Percentiles rank a stretch among this genome's conserved stretches.
Conservation (phyloP, 257 asterid genomes). For the Dorcoceras hygrometricum region DNA sequence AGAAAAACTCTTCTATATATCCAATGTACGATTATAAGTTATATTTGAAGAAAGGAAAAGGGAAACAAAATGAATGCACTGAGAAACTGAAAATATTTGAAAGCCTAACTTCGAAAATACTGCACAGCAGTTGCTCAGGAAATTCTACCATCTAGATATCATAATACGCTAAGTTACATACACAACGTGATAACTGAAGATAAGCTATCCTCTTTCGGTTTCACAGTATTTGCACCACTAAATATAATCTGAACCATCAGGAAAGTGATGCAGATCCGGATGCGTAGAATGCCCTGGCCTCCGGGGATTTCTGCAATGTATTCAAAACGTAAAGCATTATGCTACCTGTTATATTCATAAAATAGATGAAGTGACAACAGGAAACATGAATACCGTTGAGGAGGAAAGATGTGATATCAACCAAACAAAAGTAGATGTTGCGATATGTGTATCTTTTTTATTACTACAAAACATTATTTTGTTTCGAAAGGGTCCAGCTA, state of each 20-base stretch:
- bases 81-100: too few species aligned
- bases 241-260: constrained; percentile 33
- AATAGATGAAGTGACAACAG: not conserved
- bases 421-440: not conserved
- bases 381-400: not conserved
- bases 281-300: constrained; percentile 45
- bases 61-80: not conserved
- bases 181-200: not conserved
- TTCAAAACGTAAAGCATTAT: not conserved
- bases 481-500: not conserved
- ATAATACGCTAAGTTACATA: not conserved
- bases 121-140: not conserved
- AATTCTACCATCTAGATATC: not conserved
- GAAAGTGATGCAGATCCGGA: constrained; percentile 48
- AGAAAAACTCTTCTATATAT: too few species aligned
- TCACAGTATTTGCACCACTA: not conserved
- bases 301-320: constrained; percentile 41
- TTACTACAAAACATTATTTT: not conserved
- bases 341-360: not conserved
- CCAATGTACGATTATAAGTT: too few species aligned
- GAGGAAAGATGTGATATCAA: not conserved
- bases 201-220: not conserved
- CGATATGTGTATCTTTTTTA: not conserved
- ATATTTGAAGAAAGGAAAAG: too few species aligned
- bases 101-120: not conserved